Percentiles rank a stretch among this genome's conserved stretches.
These are phyloP conservation scores for Phanerochaete carnosa DNA, from an alignment of 768 basidiomycete genomes.

Conservation along the genomic window DNA sequence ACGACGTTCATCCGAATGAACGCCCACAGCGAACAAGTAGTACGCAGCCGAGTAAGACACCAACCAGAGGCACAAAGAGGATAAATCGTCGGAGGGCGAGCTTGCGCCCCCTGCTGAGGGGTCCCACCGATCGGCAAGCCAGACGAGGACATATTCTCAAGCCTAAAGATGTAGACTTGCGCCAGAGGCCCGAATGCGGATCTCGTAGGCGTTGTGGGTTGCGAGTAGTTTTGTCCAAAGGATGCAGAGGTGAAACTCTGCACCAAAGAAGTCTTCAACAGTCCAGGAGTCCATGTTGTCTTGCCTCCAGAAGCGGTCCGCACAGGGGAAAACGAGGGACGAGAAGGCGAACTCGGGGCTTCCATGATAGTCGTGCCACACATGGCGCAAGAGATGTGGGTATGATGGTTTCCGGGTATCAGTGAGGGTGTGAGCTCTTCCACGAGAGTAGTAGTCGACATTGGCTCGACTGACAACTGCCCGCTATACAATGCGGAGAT, in stretches of 20 bases:
- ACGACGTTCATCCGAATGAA: conserved; percentile 81
- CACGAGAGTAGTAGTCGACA: conserved; percentile 58
- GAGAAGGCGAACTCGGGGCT: conserved; percentile 21
- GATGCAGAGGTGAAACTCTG: conserved; percentile 26
- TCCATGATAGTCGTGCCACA: conserved; percentile 62
- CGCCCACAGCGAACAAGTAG: conserved; percentile 89
- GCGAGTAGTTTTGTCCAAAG: conserved; percentile 2
- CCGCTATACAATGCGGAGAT: conserved; percentile 82
- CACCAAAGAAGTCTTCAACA: conserved; percentile 54
- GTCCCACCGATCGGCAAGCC: conserved; percentile 18
- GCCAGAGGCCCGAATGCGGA: conserved; percentile 27
- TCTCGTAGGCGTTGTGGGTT: conserved; percentile 29
- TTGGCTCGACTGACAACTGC: conserved; percentile 85
- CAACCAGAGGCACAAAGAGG: conserved; percentile 84
- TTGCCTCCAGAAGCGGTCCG: conserved; percentile 25
- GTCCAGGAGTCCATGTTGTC: conserved; percentile 46
- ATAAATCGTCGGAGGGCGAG: conserved; percentile 49
- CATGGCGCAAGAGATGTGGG: conserved; percentile 71
- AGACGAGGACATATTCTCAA: conserved; percentile 33
- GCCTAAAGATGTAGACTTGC: conserved; percentile 68
- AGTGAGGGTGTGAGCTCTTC: conserved; percentile 45
- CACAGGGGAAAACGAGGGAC: conserved; percentile 33
- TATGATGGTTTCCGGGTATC: conserved; percentile 42
- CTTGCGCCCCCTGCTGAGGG: not conserved
- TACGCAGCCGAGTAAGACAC: conserved; percentile 78